These are phyloP conservation scores for Claviceps sp. DNA, from an alignment of 2,329 filamentous ascomycete species.

Conservation along the genomic window DNA sequence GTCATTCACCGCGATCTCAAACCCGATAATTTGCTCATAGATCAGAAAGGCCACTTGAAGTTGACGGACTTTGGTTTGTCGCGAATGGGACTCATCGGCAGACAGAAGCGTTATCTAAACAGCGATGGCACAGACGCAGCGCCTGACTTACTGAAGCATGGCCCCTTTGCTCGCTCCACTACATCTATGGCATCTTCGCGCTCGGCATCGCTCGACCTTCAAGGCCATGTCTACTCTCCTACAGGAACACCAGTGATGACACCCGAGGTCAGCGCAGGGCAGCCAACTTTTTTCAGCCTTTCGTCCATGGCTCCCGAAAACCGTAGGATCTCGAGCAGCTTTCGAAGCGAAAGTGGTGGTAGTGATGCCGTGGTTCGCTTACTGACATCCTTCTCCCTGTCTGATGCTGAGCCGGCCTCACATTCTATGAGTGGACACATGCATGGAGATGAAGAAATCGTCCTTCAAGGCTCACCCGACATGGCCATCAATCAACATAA, in stretches of 20 bases:
- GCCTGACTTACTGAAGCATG: slow-evolving; percentile 83
- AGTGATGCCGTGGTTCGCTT: slow-evolving; percentile 76
- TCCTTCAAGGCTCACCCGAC: slow-evolving; percentile 65
- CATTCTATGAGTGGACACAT: slow-evolving; percentile 36
- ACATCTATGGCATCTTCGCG: slow-evolving; percentile 80
- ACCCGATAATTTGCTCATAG: slow-evolving; percentile 92
- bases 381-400: slow-evolving; percentile 66
- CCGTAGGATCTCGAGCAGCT: slow-evolving; percentile 55
- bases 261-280: slow-evolving; percentile 53
- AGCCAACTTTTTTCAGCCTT: slow-evolving; percentile 89
- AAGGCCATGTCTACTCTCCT: slow-evolving; percentile 59
- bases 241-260: slow-evolving; percentile 76
- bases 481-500: slow-evolving; percentile 34
- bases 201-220: slow-evolving; percentile 85
- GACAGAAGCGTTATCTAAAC: slow-evolving; percentile 85
- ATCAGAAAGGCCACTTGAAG: slow-evolving; percentile 92
- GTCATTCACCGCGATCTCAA: slow-evolving; percentile 97
- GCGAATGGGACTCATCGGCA: slow-evolving; percentile 89
- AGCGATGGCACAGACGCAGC: slow-evolving; percentile 65
- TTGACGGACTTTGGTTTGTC: slow-evolving; percentile 95
- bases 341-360: slow-evolving; percentile 82
- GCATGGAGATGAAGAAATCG: slow-evolving; percentile 61
- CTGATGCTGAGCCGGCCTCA: slow-evolving; percentile 38
- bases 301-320: slow-evolving; percentile 40
- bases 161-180: slow-evolving; percentile 67